A percentile compares a stretch with the other conserved stretches of the same genome.
Evolutionary conservation across 2,329 filamentous ascomycete species (phyloP).

Genomic region (Xylaria arbuscula): DNA sequence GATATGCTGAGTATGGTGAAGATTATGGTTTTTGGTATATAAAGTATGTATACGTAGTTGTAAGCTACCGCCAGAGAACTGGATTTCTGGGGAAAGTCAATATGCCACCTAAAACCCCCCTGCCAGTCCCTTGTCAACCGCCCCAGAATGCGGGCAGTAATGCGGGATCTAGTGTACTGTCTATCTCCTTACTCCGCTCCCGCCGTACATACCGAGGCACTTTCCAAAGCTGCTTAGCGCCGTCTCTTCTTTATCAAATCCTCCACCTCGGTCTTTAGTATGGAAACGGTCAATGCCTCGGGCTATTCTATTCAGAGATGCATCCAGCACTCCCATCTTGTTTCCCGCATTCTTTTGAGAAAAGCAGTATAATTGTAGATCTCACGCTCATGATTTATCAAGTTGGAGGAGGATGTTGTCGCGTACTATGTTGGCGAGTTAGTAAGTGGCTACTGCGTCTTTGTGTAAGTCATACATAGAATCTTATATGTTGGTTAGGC

Average conservation of each 20-base stretch:
- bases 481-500: too few relatives aligned
- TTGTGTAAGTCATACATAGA: too few relatives aligned
- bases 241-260: not conserved
- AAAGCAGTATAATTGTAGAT: too few relatives aligned
- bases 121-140: not conserved
- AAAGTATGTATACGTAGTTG: not conserved
- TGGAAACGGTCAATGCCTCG: too few relatives aligned
- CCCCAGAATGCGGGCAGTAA: not conserved
- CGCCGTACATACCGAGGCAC: slow-evolving; percentile 20
- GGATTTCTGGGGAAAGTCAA: not conserved
- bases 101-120: not conserved
- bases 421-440: too few relatives aligned
- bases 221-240: slow-evolving; percentile 8
- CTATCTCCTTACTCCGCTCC: not conserved
- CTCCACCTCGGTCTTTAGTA: too few relatives aligned
- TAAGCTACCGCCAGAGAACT: not conserved
- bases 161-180: not conserved
- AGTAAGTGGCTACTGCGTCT: too few relatives aligned
- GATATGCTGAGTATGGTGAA: not conserved
- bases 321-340: not conserved
- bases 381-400: too few relatives aligned
- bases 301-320: too few relatives aligned
- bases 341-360: not conserved
- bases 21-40: too few relatives aligned
- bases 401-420: too few relatives aligned